These are phyloP conservation scores for Antitrichia curtipendula DNA, from an alignment of 225 moss, liverwort and hornwort species.

Conservation along the genomic window DNA sequence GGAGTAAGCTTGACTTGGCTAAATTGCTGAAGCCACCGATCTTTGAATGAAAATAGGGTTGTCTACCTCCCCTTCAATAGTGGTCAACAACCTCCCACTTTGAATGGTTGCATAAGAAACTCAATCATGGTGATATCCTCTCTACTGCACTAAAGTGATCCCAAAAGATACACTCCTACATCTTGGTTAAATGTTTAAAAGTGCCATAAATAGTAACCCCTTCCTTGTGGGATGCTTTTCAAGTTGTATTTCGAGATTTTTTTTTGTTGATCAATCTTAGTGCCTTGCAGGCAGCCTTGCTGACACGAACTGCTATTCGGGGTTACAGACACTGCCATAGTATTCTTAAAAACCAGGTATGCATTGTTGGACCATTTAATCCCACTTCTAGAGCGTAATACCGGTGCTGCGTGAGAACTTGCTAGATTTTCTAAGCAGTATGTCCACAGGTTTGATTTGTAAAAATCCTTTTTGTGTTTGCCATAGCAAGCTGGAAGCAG, in stretches of 20 bases:
- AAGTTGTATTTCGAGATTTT: background rate
- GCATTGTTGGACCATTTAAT: background rate
- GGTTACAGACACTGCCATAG: constrained; percentile 86
- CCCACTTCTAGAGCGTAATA: background rate
- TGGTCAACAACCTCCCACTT: background rate
- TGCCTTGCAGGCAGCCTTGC: constrained; percentile 65
- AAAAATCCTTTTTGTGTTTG: background rate
- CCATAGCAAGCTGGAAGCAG: constrained; percentile 56
- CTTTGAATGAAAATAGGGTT: background rate
- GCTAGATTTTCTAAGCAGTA: background rate
- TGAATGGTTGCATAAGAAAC: background rate
- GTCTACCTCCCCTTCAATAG: background rate
- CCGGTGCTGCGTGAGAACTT: background rate
- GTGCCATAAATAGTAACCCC: too few relatives aligned
- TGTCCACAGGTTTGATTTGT: background rate
- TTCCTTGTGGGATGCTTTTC: background rate
- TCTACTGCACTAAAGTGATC: background rate
- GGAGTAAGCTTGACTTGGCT: background rate
- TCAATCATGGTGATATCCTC: background rate
- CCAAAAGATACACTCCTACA: background rate
- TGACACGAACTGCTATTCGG: constrained; percentile 74
- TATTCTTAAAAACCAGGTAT: constrained; percentile 71
- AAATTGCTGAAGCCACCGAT: background rate
- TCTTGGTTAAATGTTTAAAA: background rate
- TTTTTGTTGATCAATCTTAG: background rate